Conservation (phyloP, 371 early-diverging fungal species). For the Cokeromyces recurvatus region DNA sequence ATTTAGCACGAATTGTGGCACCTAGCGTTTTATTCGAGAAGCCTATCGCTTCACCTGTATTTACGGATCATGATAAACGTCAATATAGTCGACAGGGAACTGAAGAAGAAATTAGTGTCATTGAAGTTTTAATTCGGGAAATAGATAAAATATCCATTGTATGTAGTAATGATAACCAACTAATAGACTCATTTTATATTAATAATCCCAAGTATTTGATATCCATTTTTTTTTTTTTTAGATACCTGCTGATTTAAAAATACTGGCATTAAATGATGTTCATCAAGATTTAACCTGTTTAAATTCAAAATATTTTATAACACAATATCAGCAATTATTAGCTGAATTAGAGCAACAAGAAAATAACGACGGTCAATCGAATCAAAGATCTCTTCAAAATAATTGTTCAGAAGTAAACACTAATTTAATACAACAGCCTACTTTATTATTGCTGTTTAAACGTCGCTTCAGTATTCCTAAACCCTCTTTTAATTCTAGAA, state of each 20-base stretch:
- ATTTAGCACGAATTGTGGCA: constrained; percentile 89
- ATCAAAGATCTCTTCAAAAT: too few species aligned
- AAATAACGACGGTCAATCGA: too few species aligned
- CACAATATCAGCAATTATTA: constrained; percentile 9
- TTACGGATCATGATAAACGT: constrained; percentile 26
- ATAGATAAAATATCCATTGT: constrained; percentile 54
- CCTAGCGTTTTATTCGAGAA: constrained; percentile 78
- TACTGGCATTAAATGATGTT: constrained; percentile 11
- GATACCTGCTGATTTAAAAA: constrained; percentile 15
- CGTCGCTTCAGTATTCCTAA: too few species aligned
- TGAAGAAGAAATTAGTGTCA: constrained; percentile 63
- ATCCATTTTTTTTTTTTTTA: too few species aligned
- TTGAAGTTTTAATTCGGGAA: constrained; percentile 66
- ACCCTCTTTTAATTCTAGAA: too few species aligned
- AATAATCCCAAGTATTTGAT: not conserved
- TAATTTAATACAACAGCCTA: too few species aligned
- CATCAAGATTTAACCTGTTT: constrained; percentile 7
- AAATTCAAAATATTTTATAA: constrained; percentile 11
- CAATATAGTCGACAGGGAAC: constrained; percentile 47
- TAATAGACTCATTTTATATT: not conserved
- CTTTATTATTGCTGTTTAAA: too few species aligned
- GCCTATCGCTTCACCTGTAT: constrained; percentile 1
- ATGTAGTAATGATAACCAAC: not conserved
- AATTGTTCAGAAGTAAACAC: too few species aligned
- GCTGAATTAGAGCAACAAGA: too few species aligned